Conservation (phyloP, 352 stramenopile genomes). For the Globisporangium camurandrum region DNA sequence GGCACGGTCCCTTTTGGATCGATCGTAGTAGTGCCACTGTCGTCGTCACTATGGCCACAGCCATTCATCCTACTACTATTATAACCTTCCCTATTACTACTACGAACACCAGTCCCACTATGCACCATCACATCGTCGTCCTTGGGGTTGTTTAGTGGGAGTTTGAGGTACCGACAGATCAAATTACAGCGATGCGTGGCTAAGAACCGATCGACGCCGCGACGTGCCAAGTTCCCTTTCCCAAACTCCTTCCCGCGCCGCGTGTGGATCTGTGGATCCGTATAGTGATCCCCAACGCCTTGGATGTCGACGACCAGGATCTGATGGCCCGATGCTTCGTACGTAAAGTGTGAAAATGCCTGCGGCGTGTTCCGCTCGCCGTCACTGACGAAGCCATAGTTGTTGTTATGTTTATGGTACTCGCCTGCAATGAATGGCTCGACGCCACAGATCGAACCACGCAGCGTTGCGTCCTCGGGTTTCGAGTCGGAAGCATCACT, state of each 20-base stretch:
- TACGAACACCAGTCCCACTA: background rate
- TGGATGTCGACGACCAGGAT: conserved; percentile 94
- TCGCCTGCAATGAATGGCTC: conserved; percentile 73
- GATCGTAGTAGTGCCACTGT: conserved; percentile 12
- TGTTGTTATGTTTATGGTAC: conserved; percentile 84
- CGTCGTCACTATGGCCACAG: background rate
- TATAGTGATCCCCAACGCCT: conserved; percentile 92
- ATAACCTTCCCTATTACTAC: too few species aligned
- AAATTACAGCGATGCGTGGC: conserved; percentile 74
- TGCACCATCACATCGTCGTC: conserved; percentile 12
- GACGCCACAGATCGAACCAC: conserved; percentile 66
- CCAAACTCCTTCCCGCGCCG: conserved; percentile 72
- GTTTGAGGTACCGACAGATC: conserved; percentile 73
- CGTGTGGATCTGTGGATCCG: conserved; percentile 92
- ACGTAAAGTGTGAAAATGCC: conserved; percentile 91
- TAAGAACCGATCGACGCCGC: conserved; percentile 68
- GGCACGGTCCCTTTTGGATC: conserved; percentile 58
- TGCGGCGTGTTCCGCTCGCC: conserved; percentile 73
- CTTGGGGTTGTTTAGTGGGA: conserved; percentile 64
- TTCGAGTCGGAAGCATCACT: conserved; percentile 13
- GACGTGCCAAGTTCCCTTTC: conserved; percentile 67
- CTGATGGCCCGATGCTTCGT: conserved; percentile 85
- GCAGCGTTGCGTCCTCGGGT: conserved; percentile 35
- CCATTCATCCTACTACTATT: too few species aligned
- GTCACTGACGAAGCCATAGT: conserved; percentile 76